A percentile compares a stretch with the other conserved stretches of the same genome.
Conservation (phyloP, 352 stramenopile genomes). For the Pythium brachiatum region DNA sequence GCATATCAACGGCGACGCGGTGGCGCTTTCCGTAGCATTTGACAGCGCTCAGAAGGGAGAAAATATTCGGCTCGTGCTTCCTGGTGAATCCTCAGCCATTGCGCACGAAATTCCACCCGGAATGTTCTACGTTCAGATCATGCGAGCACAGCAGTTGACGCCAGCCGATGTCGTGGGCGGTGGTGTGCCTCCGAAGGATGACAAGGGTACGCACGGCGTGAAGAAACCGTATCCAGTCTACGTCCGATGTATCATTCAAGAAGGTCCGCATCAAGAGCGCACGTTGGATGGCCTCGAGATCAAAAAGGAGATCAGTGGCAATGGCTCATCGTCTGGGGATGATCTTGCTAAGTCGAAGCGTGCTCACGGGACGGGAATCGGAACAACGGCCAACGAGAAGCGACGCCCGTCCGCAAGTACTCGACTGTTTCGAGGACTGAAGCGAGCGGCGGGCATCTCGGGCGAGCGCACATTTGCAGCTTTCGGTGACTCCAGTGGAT, state of each 20-base stretch:
- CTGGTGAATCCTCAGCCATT: conserved; percentile 70
- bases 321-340: not conserved
- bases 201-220: conserved; percentile 4
- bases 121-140: conserved; percentile 81
- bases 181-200: conserved; percentile 14
- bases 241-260: conserved; percentile 69
- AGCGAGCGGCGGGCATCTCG: conserved; percentile 69
- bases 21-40: conserved; percentile 78
- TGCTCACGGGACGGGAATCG: conserved; percentile 15
- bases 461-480: conserved; percentile 65
- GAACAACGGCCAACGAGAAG: conserved; percentile 22
- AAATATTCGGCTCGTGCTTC: conserved; percentile 76
- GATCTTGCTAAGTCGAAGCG: conserved; percentile 24
- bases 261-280: conserved; percentile 73
- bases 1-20: conserved; percentile 81
- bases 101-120: conserved; percentile 68
- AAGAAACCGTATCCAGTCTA: conserved; percentile 69
- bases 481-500: conserved; percentile 72
- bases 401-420: conserved; percentile 58
- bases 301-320: conserved; percentile 18
- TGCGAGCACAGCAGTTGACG: conserved; percentile 65
- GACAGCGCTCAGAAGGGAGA: conserved; percentile 62
- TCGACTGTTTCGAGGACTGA: conserved; percentile 67
- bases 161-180: conserved; percentile 28
- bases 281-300: conserved; percentile 68